These are phyloP conservation scores for Fusarium haematococcum DNA, from an alignment of 2,329 filamentous ascomycete genomes.

Conservation along the genomic window DNA sequence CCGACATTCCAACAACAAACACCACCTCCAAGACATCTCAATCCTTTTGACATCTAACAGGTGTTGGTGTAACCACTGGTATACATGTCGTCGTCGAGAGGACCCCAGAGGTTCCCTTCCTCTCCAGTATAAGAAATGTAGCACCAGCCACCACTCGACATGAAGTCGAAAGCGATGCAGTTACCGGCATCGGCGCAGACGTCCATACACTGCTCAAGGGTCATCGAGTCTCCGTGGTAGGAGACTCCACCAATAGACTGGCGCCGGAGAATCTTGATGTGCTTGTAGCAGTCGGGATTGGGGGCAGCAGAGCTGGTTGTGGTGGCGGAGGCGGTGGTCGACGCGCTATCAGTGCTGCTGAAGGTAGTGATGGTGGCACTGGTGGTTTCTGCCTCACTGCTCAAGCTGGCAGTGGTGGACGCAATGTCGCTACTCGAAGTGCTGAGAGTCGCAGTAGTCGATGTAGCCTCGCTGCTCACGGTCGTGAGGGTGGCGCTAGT, in stretches of 20 bases:
- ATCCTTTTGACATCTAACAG: not conserved
- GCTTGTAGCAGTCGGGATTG: not conserved
- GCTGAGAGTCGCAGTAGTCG: not conserved
- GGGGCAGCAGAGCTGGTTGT: not conserved
- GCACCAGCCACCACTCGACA: fast-evolving
- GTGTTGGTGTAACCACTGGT: not conserved
- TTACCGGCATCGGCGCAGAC: not conserved
- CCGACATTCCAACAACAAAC: not conserved
- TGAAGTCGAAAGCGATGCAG: not conserved
- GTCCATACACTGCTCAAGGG: not conserved
- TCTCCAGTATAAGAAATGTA: not conserved
- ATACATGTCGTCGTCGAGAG: not conserved
- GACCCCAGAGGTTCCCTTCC: not conserved
- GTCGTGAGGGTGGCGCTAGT: not conserved
- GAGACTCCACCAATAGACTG: not conserved
- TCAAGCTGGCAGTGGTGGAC: too few relatives aligned
- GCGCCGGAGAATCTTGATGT: not conserved
- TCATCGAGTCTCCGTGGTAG: not conserved
- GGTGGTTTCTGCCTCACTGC: not conserved
- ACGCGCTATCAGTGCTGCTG: not conserved
- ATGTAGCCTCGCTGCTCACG: not conserved
- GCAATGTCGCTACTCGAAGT: not conserved
- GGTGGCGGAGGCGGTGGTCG: not conserved
- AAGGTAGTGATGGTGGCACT: not conserved
- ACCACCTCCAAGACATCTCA: not conserved